phyloP scores from a whole-genome alignment of 2,329 filamentous ascomycete genomes.

The Hymenoscyphus infarciens region DNA sequence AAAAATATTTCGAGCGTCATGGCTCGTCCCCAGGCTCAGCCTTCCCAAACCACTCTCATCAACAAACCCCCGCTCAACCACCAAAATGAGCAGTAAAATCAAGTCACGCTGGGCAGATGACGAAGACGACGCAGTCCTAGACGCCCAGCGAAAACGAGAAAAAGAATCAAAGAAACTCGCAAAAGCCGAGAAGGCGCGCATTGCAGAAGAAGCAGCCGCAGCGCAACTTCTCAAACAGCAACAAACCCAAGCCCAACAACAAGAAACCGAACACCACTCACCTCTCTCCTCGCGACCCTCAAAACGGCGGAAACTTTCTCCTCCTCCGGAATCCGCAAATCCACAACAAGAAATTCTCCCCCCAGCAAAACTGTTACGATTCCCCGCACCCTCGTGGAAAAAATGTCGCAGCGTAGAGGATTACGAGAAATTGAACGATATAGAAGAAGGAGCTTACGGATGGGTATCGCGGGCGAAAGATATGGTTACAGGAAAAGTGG shows the following conservation, averaged over 20 bases:
- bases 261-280: slow-evolving; percentile 26
- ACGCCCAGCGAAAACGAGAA: slow-evolving; percentile 69
- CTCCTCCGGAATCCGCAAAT: slow-evolving; percentile 6
- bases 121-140: slow-evolving; percentile 73
- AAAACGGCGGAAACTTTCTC: slow-evolving; percentile 57
- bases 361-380: slow-evolving; percentile 63
- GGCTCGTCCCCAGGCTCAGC: slow-evolving; percentile 6
- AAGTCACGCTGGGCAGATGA: slow-evolving; percentile 83
- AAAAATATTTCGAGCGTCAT: slow-evolving; percentile 10
- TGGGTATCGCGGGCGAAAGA: slow-evolving; percentile 85
- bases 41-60: slow-evolving; percentile 7
- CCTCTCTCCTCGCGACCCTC: slow-evolving; percentile 49
- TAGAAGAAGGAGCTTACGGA: slow-evolving; percentile 96
- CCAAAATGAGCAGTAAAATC: slow-evolving; percentile 28
- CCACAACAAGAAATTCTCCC: slow-evolving; percentile 34
- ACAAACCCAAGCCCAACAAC: slow-evolving; percentile 38
- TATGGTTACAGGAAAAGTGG: slow-evolving; percentile 68
- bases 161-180: slow-evolving; percentile 86
- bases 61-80: slow-evolving; percentile 6
- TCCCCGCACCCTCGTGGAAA: slow-evolving; percentile 65
- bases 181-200: slow-evolving; percentile 77
- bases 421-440: slow-evolving; percentile 91
- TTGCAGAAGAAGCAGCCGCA: slow-evolving; percentile 49
- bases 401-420: slow-evolving; percentile 74
- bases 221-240: slow-evolving; percentile 31